phyloP scores from a whole-genome alignment of 2,329 filamentous ascomycete genomes.

The Onygenales sp. region DNA sequence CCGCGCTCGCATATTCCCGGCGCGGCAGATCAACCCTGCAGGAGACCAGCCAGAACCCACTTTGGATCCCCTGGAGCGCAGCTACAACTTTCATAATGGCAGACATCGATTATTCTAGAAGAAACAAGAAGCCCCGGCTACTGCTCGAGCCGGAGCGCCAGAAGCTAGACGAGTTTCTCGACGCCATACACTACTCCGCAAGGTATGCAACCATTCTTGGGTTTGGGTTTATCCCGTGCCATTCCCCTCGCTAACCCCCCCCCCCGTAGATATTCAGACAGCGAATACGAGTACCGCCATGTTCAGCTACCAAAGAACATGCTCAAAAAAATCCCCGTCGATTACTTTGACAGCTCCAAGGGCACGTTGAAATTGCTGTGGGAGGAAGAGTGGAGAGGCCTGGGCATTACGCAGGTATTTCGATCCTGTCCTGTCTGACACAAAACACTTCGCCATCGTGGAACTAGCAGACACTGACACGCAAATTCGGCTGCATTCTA shows the following conservation, averaged over 20 bases:
- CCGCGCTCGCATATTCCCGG: background rate
- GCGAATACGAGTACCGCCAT: conserved; percentile 91
- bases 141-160: conserved; percentile 73
- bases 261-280: conserved; percentile 74
- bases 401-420: conserved; percentile 89
- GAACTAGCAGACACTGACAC: background rate
- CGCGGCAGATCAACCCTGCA: background rate
- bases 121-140: conserved; percentile 76
- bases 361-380: conserved; percentile 92
- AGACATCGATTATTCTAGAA: conserved; percentile 71
- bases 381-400: conserved; percentile 96
- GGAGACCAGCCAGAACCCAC: background rate
- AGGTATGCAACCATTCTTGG: conserved; percentile 48
- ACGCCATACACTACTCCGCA: conserved; percentile 90
- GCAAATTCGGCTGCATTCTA: conserved; percentile 28
- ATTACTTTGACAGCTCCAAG: conserved; percentile 81
- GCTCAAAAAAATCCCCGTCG: conserved; percentile 92
- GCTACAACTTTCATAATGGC: conserved; percentile 1
- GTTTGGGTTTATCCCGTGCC: background rate
- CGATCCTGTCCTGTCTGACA: background rate
- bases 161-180: conserved; percentile 80
- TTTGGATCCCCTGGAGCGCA: background rate
- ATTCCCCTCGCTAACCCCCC: background rate
- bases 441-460: background rate
- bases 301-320: conserved; percentile 96